Base-by-base conservation (phyloP, 2,329 filamentous ascomycete species). In the Fusarium ambrosium region DNA sequence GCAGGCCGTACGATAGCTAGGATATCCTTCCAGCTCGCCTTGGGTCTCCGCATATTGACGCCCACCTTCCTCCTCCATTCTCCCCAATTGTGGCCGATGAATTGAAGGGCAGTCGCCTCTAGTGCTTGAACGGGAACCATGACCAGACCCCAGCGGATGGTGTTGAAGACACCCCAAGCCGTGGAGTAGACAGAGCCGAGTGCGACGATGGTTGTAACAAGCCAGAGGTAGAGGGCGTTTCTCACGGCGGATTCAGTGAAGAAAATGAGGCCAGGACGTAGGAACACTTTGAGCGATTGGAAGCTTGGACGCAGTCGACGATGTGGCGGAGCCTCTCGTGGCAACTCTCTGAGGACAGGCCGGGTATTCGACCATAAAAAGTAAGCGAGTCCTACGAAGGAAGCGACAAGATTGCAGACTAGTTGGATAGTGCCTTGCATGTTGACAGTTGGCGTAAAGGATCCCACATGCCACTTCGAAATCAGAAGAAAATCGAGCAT, bases 111-210 rank as follows among this genome's bases (percentile, higher is more conserved):
- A 0, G 92, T 92, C 3, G 89, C 89, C 80, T 95, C 92, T 0
- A 94, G 84, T 0, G 92, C 87, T 70, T 90, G 88, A 0, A 94
- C 90, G 0, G 92, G 92, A 0, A 94, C 91, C 92, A 94, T 95
- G 34, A 94, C 84, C 1, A 94, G 84, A 0, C 92, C 92, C 92
- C 92, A 94, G 16, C 92, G 87, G 48, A 94, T 94, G 0, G 92
- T 94, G 65, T 89, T 92, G 83, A 95, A 95, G 11, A 94, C 85
- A 2, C 92, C 90, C 92, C 92, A 95, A 1, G 92, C 91, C 0
- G 92, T 94, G 0, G 92, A 90, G 79, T 94, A 94, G 8, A 89
- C 87, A 0, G 84, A 81, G 0, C 92, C 92, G 68, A 94, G 84
- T 0, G 87, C 83, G 0, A 94, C 87, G 20, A 95, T 92, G 6